Percentiles rank a stretch among this genome's conserved stretches.
These are phyloP conservation scores for Phytopythium mirpurense DNA, from an alignment of 352 stramenopile species.

Conservation along the genomic window DNA sequence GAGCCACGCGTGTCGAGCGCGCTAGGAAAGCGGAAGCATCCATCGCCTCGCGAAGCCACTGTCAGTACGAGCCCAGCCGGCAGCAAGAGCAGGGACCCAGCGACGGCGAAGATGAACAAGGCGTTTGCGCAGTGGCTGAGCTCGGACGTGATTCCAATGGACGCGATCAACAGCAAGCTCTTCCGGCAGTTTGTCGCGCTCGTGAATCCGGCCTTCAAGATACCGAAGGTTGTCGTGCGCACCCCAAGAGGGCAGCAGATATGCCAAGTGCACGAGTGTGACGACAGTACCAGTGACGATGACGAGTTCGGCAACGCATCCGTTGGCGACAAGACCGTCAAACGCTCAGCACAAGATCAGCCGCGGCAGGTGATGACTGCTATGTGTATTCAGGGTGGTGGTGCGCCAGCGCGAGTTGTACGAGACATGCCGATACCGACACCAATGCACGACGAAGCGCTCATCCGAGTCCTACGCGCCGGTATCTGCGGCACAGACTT, in stretches of 20 bases:
- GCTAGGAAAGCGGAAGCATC: conserved; percentile 3
- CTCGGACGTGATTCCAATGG: conserved; percentile 41
- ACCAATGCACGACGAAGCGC: conserved; percentile 31
- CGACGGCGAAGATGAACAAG: conserved; percentile 12
- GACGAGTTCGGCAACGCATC: background rate
- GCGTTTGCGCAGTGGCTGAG: conserved; percentile 39
- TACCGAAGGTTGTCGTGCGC: conserved; percentile 31
- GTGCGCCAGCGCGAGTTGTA: conserved; percentile 18
- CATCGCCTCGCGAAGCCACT: background rate
- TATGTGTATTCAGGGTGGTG: conserved; percentile 40
- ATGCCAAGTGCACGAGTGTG: conserved; percentile 14
- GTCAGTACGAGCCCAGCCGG: background rate
- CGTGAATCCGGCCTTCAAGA: conserved; percentile 33
- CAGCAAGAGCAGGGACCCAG: background rate
- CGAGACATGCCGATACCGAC: conserved; percentile 32
- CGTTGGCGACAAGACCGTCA: background rate
- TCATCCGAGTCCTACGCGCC: conserved; percentile 55
- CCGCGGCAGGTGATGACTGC: conserved; percentile 33
- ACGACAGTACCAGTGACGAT: background rate
- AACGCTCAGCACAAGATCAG: background rate
- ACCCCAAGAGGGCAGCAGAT: conserved; percentile 15
- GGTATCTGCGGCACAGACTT: conserved; percentile 75
- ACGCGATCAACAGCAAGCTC: conserved; percentile 25
- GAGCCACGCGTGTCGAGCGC: background rate
- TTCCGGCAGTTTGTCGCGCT: conserved; percentile 33